Base-by-base conservation (phyloP, 2,329 filamentous ascomycete genomes). In the Cladorrhinum sp. region DNA sequence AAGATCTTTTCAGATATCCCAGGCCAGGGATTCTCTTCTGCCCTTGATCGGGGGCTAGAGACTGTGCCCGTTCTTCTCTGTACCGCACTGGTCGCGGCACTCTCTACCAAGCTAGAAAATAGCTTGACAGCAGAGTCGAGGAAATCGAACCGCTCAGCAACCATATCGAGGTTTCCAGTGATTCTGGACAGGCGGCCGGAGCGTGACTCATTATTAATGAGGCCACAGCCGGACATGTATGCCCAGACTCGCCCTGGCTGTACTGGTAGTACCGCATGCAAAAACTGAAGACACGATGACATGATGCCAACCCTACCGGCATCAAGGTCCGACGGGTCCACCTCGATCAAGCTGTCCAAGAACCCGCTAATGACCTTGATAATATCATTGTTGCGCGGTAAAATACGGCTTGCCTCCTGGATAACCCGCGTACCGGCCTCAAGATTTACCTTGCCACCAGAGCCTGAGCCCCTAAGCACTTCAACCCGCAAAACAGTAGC, bases 211-310 rank as follows among this genome's bases (percentile, higher is more conserved):
- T 87, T 84, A 66, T 90, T 89, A 50, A 99, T 80, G 18, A 99
- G 78, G 64, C 88, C 86, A 72, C 91, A 96, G 60, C 91, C 86
- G 2, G 88, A 86, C 68, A 99, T 82, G 72, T 93, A 91, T 2
- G 93, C 92, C 93, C 95, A 98, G 5, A 96, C 87, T 62, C 93
- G 83, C 59, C 89, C 90, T 0, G 95, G 93, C 55, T 89, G 85
- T n/a, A 83, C 89, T 67, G 82, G 80, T 24, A 95, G 75, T 18
- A 96, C 77, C 2, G 88, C 85, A 66, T 89, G 84, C 38, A 96
- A 78, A 69, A 98, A 97, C 57, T 92, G 88, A 22, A 93, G 76
- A 71, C 92, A 96, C 23, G 90, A 85, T 10, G 79, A 78, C 59
- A 88, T 73, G 52, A 93, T 82, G 1, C 88, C 80, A 25, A 96